phyloP scores from a whole-genome alignment of 805 yeast genomes.

The Candida nonsorbophila region DNA sequence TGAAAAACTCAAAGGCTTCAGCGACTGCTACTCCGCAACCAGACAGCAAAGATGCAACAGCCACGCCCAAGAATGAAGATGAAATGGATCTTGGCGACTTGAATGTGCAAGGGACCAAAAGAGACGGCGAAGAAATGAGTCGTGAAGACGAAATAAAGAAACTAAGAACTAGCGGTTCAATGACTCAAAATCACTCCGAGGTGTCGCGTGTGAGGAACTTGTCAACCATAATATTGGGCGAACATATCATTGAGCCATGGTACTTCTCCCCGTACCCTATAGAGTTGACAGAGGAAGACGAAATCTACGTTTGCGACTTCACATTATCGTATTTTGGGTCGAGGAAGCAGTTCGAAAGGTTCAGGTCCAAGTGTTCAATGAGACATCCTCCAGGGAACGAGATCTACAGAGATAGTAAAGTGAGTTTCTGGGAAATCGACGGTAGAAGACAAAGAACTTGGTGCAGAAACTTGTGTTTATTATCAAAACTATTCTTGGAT shows the following conservation, averaged over 20 bases:
- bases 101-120: constrained; percentile 73
- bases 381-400: constrained; percentile 99
- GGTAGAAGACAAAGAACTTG: constrained; percentile 94
- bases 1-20: constrained; percentile 15
- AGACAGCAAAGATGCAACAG: constrained; percentile 21
- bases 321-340: constrained; percentile 87
- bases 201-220: constrained; percentile 88
- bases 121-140: constrained; percentile 66
- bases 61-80: constrained; percentile 39
- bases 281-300: constrained; percentile 89
- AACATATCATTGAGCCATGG: constrained; percentile 96
- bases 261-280: constrained; percentile 96
- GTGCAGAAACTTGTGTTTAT: constrained; percentile 91
- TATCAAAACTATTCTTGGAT: constrained; percentile 87
- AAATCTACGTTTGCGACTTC: constrained; percentile 86
- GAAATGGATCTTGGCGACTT: constrained; percentile 80
- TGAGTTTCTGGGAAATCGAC: constrained; percentile 95
- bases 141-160: constrained; percentile 92
- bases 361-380: constrained; percentile 79
- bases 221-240: constrained; percentile 74
- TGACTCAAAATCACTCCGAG: constrained; percentile 85
- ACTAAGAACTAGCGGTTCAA: constrained; percentile 91
- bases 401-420: constrained; percentile 86
- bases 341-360: constrained; percentile 85
- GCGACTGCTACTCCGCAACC: constrained; percentile 20